Percentiles rank a stretch among this genome's conserved stretches.
Evolutionary conservation across 2,329 filamentous ascomycete genomes (phyloP).

Genomic region (Aspergillus sergii): DNA sequence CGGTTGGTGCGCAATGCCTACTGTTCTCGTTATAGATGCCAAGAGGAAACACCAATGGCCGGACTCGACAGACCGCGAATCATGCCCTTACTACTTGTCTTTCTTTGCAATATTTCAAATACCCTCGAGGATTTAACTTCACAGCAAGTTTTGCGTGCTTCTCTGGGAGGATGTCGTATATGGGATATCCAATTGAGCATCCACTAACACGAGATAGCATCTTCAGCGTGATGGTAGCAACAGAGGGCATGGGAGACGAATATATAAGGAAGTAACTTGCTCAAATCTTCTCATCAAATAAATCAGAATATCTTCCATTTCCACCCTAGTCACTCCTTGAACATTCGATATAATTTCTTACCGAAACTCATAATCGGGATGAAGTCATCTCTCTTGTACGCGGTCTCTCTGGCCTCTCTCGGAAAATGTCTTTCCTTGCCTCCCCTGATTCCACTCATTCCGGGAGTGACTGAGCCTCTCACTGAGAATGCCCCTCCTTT

Average conservation of each 20-base stretch:
- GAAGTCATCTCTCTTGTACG: background rate
- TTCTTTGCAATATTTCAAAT: background rate
- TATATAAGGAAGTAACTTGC: background rate
- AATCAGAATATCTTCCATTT: background rate
- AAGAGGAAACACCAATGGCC: background rate
- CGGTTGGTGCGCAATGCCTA: background rate
- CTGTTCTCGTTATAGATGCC: background rate
- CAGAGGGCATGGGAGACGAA: background rate
- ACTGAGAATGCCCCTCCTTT: constrained; percentile 54
- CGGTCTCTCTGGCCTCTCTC: constrained; percentile 23
- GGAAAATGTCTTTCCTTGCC: constrained; percentile 44
- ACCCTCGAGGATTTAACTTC: background rate
- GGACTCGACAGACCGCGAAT: background rate
- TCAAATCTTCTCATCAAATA: background rate
- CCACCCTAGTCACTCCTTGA: background rate
- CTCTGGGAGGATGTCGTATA: background rate
- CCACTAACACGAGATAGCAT: background rate
- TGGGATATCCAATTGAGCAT: background rate
- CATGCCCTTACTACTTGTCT: background rate
- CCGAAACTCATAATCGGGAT: background rate
- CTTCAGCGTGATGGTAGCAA: background rate
- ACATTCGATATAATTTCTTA: background rate
- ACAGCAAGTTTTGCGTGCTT: background rate
- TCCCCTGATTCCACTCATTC: constrained; percentile 61
- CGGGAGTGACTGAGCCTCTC: constrained; percentile 62